A percentile compares a stretch with the other conserved stretches of the same genome.
phyloP scores from a whole-genome alignment of 441 rosid species.

The Pelargonium australe region DNA sequence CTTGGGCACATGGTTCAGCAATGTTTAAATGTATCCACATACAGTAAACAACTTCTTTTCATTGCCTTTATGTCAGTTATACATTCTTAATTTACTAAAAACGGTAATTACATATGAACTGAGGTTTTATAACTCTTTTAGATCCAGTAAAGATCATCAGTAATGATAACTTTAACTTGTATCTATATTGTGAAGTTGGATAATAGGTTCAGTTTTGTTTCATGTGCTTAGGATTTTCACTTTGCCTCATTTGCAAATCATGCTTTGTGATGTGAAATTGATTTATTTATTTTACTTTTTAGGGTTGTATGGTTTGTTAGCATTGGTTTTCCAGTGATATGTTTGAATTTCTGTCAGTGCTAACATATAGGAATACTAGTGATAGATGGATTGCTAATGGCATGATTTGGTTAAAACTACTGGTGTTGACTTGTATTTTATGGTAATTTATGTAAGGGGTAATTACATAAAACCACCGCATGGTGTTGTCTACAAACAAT shows the following conservation, averaged over 20 bases:
- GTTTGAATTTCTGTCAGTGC: background rate
- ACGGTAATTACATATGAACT: background rate
- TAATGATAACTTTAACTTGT: background rate
- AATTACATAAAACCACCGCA: no score
- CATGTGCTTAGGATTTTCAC: background rate
- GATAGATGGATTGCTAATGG: background rate
- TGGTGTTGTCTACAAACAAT: no score
- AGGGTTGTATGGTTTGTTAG: background rate
- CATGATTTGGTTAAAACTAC: background rate
- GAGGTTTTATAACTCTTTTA: background rate
- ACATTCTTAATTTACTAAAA: background rate
- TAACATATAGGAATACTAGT: background rate
- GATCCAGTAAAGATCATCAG: background rate
- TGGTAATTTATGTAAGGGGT: background rate
- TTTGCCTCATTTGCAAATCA: background rate
- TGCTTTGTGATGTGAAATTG: background rate
- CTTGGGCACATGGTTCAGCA: background rate
- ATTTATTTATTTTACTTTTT: background rate
- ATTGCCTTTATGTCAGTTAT: background rate
- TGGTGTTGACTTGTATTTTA: background rate
- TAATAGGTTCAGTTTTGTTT: background rate
- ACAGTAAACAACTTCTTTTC: background rate
- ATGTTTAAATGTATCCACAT: background rate
- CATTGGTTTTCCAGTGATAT: background rate
- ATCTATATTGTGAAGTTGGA: background rate